Base-by-base conservation (phyloP, 1,139 yeast species). In the Suhomyces anneliseae region DNA sequence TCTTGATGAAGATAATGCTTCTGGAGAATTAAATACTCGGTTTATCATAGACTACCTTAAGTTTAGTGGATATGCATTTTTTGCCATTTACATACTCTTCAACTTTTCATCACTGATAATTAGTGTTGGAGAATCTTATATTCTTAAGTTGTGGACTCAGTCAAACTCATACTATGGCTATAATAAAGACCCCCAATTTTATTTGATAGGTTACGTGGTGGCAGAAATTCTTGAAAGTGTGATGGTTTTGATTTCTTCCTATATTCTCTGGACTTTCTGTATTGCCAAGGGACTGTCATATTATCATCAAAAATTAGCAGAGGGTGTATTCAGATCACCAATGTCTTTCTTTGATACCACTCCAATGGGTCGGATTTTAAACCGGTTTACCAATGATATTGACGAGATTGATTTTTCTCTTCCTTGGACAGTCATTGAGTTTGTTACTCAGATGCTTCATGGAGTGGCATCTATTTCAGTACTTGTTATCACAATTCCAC, bases 261-360 rank as follows among this genome's bases (percentile, higher is more conserved):
- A 62, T 44, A 56, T 72, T 36, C 54, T 72, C n/a, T 68, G 72
- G 69, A 60, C 65, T 2, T 66, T 53, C 45, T 64, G 72, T 48
- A 63, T 65, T 24, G 59, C 70, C 31, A 60, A 57, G 42, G 74
- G 72, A 8, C 63, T 75, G n/a, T 62, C 48, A 34, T 58, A 58
- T 46, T 69, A 71, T 57, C 78, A 72, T 51, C 71, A 70, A 46
- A 63, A 60, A 27, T 68, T 72, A 74, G 73, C 74, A 4, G 50
- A 55, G 38, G 55, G 66, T n/a, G 68, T 72, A 1, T 61, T 71
- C 47, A 61, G 73, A 47, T 64, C 76, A 2, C 78, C 78, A 36
- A 72, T 72, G 78, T 65, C 73, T 2, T 72, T 71, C 51, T 72
- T 72, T 50, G 78, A 72, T 49, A 72, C 77, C 11, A 72, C 76